phyloP scores from a whole-genome alignment of 345 rosid genomes.

The Geranium rotundifolium region DNA sequence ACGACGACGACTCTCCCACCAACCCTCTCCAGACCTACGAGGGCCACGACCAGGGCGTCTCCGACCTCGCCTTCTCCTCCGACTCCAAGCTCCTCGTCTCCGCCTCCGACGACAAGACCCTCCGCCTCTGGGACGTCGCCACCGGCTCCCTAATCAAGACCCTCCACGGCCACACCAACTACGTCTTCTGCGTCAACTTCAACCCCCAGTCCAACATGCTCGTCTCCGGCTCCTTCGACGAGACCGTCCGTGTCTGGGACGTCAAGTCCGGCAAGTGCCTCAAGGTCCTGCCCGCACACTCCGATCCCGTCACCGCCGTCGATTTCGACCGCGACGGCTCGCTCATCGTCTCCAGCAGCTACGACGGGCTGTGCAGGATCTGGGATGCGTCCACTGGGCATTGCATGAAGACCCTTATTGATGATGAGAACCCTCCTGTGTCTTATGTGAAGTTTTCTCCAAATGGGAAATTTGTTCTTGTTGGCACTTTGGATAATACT shows the following conservation, averaged over 20 bases:
- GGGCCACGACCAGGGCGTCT: constrained; percentile 74
- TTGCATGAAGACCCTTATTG: constrained; percentile 75
- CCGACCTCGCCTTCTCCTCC: constrained; percentile 83
- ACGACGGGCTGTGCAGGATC: constrained; percentile 78
- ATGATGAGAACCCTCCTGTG: constrained; percentile 90
- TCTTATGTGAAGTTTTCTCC: constrained; percentile 83
- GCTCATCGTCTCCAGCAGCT: constrained; percentile 77
- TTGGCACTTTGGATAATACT: constrained; percentile 78
- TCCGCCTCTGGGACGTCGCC: constrained; percentile 84
- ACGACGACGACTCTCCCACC: constrained; percentile 21
- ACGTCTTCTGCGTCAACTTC: constrained; percentile 73
- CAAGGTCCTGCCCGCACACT: constrained; percentile 87
- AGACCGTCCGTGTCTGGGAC: constrained; percentile 92
- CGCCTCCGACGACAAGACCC: constrained; percentile 84
- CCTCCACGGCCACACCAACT: constrained; percentile 71
- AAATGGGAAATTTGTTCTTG: constrained; percentile 84
- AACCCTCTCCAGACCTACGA: constrained; percentile 37
- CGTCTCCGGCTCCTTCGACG: constrained; percentile 89
- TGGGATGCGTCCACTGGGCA: constrained; percentile 91
- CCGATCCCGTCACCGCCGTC: constrained; percentile 84
- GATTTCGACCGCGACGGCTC: constrained; percentile 81
- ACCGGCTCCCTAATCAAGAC: constrained; percentile 56
- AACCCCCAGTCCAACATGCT: constrained; percentile 82
- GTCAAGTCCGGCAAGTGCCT: constrained; percentile 76
- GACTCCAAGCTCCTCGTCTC: constrained; percentile 82